Base-by-base conservation (phyloP, 768 basidiomycete species). In the Lepiota subincarnata region DNA sequence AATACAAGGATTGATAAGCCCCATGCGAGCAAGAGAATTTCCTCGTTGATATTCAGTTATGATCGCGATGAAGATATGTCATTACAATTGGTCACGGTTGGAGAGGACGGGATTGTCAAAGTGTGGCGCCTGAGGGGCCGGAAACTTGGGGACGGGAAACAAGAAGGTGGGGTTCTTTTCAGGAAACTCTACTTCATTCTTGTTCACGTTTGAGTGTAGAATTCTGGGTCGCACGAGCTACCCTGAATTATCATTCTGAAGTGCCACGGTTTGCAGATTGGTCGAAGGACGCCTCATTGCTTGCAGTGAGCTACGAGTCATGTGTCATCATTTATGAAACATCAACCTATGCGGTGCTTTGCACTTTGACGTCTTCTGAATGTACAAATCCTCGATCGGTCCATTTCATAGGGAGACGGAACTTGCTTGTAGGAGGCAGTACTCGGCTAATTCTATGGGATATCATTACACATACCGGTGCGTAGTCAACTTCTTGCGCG, bases 1-100 rank as follows among this genome's bases (percentile, higher is more conserved):
- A 94, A 93, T 67, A 95, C 94, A 12, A 83, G 93, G 48, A 81
- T 97, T 56, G 91, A 96, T 65, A 78, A 82, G 24, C 94, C 96
- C 6, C 97, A 98, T 68, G 89, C 88, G 24, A 62, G 72, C 34
- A 68, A 72, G 38, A 76, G 72, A 53, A 74, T 97, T 26, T 81
- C 82, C 10, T 78, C 80, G 1, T 62, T 92, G 41, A 71, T 77
- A 10, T 98, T 98, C 73, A 84, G 81, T 50, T 84, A 89, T 3
- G 59, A 55, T 39, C 53, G 59, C 49, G 61, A 37, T 51, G 70
- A 55, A 53, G 34, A 58, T 54, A 62, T 69, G 55, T 51, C 68
- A 36, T 57, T 71, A 4, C 70, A 80, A 53, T 73, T 97, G 14
- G 81, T 86, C 20, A 91, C 93, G 5, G 82, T 86, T 10, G 87